Evolutionary conservation across 805 yeast genomes (phyloP).

Genomic region (Schizosaccharomyces octosporus): DNA sequence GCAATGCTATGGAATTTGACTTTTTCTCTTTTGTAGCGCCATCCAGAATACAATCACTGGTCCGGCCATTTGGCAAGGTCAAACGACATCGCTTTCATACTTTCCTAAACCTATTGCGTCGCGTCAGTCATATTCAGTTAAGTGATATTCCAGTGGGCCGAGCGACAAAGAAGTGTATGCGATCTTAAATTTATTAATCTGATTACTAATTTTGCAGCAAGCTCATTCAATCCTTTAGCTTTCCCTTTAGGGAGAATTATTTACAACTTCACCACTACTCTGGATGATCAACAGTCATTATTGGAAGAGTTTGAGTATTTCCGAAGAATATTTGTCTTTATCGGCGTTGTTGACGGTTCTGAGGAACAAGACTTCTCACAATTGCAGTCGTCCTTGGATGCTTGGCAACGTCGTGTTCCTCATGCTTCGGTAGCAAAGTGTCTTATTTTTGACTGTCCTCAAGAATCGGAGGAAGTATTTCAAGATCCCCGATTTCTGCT

Average conservation of each 20-base stretch:
- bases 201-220: not conserved
- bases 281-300: conserved; percentile 34
- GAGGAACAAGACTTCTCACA: conserved; percentile 10
- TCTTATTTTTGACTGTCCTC: conserved; percentile 29
- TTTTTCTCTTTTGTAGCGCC: not conserved
- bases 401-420: conserved; percentile 25
- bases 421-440: conserved; percentile 29
- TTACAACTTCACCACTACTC: conserved; percentile 26
- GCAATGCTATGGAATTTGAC: not conserved
- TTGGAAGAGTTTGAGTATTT: conserved; percentile 78
- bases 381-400: conserved; percentile 13
- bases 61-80: not conserved
- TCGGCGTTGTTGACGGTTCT: conserved; percentile 21
- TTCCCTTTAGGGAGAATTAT: conserved; percentile 56
- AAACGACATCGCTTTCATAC: not conserved
- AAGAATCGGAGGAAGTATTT: not conserved
- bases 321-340: conserved; percentile 37
- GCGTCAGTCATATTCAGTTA: not conserved
- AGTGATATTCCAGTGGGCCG: not conserved
- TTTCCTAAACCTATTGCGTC: not conserved
- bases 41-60: not conserved
- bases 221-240: conserved; percentile 41
- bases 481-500: not conserved
- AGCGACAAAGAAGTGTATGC: not conserved
- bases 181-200: not conserved